Evolutionary conservation across 1,284 basidiomycete genomes (phyloP).

Genomic region (Malassezia restricta): DNA sequence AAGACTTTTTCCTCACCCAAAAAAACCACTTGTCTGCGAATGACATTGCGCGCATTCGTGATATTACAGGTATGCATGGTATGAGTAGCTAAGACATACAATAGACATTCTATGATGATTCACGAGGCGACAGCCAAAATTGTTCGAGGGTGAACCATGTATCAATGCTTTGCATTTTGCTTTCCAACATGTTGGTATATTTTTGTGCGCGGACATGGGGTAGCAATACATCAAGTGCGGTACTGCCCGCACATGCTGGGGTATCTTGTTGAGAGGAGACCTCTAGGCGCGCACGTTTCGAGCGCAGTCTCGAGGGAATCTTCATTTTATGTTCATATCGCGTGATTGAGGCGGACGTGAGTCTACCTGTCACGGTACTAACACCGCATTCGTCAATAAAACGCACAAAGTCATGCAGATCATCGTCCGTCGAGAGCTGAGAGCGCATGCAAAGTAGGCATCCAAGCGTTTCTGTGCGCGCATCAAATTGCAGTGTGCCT

Average conservation of each 20-base stretch:
- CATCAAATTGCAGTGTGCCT: background rate
- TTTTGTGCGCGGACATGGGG: background rate
- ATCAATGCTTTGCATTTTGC: background rate
- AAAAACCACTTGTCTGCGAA: slow-evolving; percentile 37
- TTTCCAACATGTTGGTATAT: background rate
- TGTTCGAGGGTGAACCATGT: background rate
- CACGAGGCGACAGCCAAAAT: background rate
- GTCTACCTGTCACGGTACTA: slow-evolving; percentile 9
- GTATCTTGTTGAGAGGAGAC: no score
- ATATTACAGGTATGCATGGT: slow-evolving; percentile 39
- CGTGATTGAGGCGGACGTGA: background rate
- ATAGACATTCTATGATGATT: background rate
- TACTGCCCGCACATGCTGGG: no score
- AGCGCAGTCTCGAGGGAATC: background rate
- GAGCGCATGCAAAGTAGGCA: slow-evolving; percentile 12
- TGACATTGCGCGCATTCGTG: slow-evolving; percentile 35
- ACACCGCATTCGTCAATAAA: slow-evolving; percentile 13
- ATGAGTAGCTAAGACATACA: slow-evolving; percentile 22
- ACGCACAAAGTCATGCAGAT: slow-evolving; percentile 15
- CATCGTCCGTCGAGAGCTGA: slow-evolving; percentile 7
- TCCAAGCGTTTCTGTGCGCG: background rate
- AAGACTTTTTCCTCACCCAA: slow-evolving; percentile 42
- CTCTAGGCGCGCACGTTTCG: background rate
- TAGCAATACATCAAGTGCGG: no score
- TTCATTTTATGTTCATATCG: background rate